Conservation (phyloP, 1,284 basidiomycete species). For the Naganishia sp. region DNA sequence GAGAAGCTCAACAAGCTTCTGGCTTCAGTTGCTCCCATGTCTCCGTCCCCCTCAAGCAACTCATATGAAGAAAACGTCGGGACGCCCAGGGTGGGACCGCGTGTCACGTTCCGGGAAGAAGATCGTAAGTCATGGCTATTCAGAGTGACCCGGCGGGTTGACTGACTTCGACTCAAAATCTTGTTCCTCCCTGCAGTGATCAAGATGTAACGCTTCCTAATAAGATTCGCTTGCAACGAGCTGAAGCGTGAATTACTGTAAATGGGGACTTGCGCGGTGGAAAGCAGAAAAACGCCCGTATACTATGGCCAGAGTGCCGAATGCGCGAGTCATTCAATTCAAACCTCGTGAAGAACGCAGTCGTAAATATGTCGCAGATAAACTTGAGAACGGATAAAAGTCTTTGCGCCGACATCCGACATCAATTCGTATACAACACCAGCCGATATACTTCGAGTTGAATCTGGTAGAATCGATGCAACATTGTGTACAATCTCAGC, state of each 20-base stretch:
- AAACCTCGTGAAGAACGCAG: too few species aligned
- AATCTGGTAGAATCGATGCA: neutral
- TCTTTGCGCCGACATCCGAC: too few species aligned
- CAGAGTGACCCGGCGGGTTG: neutral
- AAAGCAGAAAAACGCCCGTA: neutral
- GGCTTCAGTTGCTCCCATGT: too few species aligned
- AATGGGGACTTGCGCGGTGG: neutral
- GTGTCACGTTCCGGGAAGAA: constrained; percentile 1
- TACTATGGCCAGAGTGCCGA: neutral
- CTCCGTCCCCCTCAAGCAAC: too few species aligned
- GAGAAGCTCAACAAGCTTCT: neutral
- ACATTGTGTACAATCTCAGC: neutral
- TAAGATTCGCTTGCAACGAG: neutral
- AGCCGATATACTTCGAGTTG: too few species aligned
- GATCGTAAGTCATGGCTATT: neutral
- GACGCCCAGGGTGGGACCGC: neutral
- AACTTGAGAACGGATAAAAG: too few species aligned
- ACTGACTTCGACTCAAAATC: neutral
- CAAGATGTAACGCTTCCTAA: constrained; percentile 1
- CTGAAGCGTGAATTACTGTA: neutral
- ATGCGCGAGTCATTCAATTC: too few species aligned
- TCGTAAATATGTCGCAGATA: too few species aligned
- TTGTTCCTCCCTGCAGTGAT: neutral
- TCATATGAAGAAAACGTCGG: neutral
- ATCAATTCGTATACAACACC: too few species aligned